A percentile compares a stretch with the other conserved stretches of the same genome.
These are phyloP conservation scores for Peronospora tabacina DNA, from an alignment of 352 stramenopile species.

Conservation along the genomic window DNA sequence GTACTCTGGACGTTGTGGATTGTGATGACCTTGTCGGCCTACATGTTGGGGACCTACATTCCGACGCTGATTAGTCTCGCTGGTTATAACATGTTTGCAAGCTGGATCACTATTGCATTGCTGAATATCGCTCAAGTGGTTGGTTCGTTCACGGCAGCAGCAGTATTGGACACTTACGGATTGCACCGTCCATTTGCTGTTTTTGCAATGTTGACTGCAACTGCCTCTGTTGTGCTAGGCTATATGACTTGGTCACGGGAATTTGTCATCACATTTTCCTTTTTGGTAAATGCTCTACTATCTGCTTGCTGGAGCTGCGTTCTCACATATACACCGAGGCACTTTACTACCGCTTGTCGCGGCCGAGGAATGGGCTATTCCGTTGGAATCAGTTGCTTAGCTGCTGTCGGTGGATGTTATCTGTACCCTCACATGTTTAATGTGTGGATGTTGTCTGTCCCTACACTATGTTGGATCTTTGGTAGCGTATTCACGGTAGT, in stretches of 20 bases:
- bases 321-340: conserved; percentile 16
- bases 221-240: conserved; percentile 14
- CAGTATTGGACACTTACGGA: conserved; percentile 13
- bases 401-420: conserved; percentile 17
- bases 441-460: conserved; percentile 17
- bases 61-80: conserved; percentile 28
- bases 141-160: conserved; percentile 19
- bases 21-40: conserved; percentile 15
- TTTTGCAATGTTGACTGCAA: conserved; percentile 11
- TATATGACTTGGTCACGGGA: conserved; percentile 21
- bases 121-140: conserved; percentile 21
- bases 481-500: conserved; percentile 13
- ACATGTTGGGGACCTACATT: conserved; percentile 21
- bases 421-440: conserved; percentile 33
- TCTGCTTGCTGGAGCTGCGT: conserved; percentile 26
- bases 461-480: conserved; percentile 14
- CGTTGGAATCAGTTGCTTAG: conserved; percentile 21
- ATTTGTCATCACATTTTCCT: conserved; percentile 10
- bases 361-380: conserved; percentile 26
- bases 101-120: conserved; percentile 14
- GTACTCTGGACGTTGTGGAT: conserved; percentile 20
- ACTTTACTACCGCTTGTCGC: conserved; percentile 10
- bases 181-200: conserved; percentile 12
- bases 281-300: conserved; percentile 17
- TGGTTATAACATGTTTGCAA: conserved; percentile 32